Evolutionary conservation across 1,139 yeast species (phyloP).

Genomic region (Sugiyamaella xylanicola): DNA sequence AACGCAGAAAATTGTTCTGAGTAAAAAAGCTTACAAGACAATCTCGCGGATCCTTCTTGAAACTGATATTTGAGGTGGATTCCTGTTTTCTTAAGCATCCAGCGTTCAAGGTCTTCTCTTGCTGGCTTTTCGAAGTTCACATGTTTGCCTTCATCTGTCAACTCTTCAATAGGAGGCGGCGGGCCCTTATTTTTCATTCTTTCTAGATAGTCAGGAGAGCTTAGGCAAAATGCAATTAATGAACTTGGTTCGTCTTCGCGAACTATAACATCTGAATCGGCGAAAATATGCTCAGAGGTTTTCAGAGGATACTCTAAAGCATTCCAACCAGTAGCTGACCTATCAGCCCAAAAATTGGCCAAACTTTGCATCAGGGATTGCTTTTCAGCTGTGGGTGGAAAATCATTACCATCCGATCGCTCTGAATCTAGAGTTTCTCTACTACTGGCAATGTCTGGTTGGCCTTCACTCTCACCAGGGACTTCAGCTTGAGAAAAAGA

Average conservation of each 20-base stretch:
- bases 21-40: constrained; percentile 92
- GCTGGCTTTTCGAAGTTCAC: constrained; percentile 17
- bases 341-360: constrained; percentile 95
- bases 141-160: constrained; percentile 25
- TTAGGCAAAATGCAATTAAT: constrained; percentile 86
- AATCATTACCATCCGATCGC: constrained; percentile 12
- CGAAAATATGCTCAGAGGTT: constrained; percentile 81
- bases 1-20: constrained; percentile 97
- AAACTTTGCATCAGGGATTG: constrained; percentile 79
- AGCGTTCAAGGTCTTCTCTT: constrained; percentile 52
- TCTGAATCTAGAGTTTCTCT: constrained; percentile 12
- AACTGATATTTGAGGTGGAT: constrained; percentile 88
- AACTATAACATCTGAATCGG: constrained; percentile 90
- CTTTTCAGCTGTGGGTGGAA: constrained; percentile 57
- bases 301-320: constrained; percentile 80
- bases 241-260: constrained; percentile 98
- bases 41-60: constrained; percentile 77
- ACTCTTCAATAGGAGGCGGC: constrained; percentile 31
- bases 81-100: constrained; percentile 79
- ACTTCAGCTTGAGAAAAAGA: background rate
- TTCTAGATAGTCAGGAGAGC: constrained; percentile 77
- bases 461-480: background rate
- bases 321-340: constrained; percentile 95
- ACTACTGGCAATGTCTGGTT: constrained; percentile 6
- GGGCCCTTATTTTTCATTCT: constrained; percentile 49